Percentiles rank a stretch among this genome's conserved stretches.
Evolutionary conservation across 1,284 basidiomycete genomes (phyloP).

Genomic region (Malassezia yamatoensis): DNA sequence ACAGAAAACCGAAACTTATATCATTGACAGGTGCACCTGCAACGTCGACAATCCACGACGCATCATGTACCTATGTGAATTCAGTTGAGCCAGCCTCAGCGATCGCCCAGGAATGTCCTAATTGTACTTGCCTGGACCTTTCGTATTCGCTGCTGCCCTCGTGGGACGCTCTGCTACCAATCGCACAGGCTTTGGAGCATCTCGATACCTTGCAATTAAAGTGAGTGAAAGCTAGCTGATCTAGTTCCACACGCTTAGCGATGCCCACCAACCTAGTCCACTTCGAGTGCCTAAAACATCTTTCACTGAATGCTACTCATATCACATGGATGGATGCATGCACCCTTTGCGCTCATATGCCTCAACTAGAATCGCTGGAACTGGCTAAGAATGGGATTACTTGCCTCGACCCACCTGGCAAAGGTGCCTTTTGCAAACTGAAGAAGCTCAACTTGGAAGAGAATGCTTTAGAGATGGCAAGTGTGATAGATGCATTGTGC

Average conservation of each 20-base stretch:
- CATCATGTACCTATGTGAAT: not conserved
- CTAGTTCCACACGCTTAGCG: not conserved
- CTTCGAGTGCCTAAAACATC: slow-evolving; percentile 5
- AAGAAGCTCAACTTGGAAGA: slow-evolving; percentile 62
- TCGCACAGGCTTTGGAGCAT: slow-evolving; percentile 58
- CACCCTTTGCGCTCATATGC: slow-evolving; percentile 52
- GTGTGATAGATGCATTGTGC: slow-evolving; percentile 53
- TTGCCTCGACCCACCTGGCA: not conserved
- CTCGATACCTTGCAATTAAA: slow-evolving; percentile 66
- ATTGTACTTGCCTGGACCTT: slow-evolving; percentile 67
- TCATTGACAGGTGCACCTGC: slow-evolving; percentile 7
- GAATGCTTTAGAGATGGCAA: slow-evolving; percentile 61
- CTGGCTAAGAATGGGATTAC: slow-evolving; percentile 64
- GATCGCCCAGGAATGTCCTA: slow-evolving; percentile 36
- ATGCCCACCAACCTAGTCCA: not conserved
- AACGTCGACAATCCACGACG: slow-evolving; percentile 4
- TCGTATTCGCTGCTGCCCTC: slow-evolving; percentile 64
- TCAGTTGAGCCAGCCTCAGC: not conserved
- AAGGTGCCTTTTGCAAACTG: not conserved
- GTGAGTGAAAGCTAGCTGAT: slow-evolving; percentile 50
- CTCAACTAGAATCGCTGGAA: slow-evolving; percentile 59
- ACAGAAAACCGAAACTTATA: not conserved
- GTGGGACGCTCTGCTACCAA: slow-evolving; percentile 63
- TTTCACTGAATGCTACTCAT: slow-evolving; percentile 29
- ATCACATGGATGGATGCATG: slow-evolving; percentile 40